Base-by-base conservation (phyloP, 495 filamentous ascomycete species). In the Emericellopsis terricola region DNA sequence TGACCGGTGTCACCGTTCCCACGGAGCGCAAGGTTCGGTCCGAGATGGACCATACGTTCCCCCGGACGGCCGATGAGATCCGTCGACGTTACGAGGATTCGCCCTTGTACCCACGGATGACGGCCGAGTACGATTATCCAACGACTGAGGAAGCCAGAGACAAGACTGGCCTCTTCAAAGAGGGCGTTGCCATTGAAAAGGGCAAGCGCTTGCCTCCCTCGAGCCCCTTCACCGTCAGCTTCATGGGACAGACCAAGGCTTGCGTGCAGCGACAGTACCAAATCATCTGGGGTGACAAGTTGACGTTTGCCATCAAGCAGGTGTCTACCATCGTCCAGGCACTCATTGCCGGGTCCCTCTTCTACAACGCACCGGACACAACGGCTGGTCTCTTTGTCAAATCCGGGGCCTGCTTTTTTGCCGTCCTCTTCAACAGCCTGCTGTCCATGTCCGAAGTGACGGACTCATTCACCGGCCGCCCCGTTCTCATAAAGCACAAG, bases 401-500 rank as follows among this genome's bases (percentile, higher is more conserved):
- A 13, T 67, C 66, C 31, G 70, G 65, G 41, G 55, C 60, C 19
- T 37, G 59, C 29, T 91, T 89, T 55, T 84, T 81, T 50, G 68
- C 76, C 31, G 51, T 91, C 10, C 55, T 94, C 9, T 87, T 87
- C 61, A 86, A 86, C 43, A 67, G 79, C 18, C 64, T 91, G 21
- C 63, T 87, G 15, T 77, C 83, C 13, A 52, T 92, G 16, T 69
- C 78, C 4, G 83, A 91, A 41, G 59, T 89, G 18, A 81, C 75
- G 13, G 55, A 73, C 18, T 69, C 77, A 1, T 87, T 86, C 43
- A 51, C 62, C 3, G 71, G 69, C 8, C 65, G 78, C 15, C 79
- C 77, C 2, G 78, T 92, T 24, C 54, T 92, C 20, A 57, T 81
- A 36, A 86, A 89, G 42, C 84, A 93, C 51, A 81, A 81, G 51